phyloP scores from a whole-genome alignment of 495 filamentous ascomycete species.

The Aspergillus mulundensis region DNA sequence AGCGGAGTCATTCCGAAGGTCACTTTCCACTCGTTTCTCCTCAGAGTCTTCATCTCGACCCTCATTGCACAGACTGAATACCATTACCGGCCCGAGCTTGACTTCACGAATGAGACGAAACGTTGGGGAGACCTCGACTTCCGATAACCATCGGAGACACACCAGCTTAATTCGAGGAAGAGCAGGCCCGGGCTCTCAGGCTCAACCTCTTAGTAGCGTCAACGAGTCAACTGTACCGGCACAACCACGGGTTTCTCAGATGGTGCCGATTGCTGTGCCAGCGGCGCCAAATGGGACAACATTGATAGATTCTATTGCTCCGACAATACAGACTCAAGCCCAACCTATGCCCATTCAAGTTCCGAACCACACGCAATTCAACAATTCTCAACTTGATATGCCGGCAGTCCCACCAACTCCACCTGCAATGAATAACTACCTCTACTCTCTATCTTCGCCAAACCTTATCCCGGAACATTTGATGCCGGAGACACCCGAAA shows the following conservation, averaged over 20 bases:
- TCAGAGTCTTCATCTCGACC: slow-evolving; percentile 23
- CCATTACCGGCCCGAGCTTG: slow-evolving; percentile 22
- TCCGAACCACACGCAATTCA: not conserved
- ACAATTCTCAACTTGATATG: slow-evolving; percentile 14
- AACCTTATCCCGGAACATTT: slow-evolving; percentile 27
- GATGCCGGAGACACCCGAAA: slow-evolving; percentile 2
- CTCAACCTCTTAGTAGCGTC: not conserved
- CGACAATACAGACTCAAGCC: slow-evolving; percentile 11
- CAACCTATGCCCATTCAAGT: not conserved
- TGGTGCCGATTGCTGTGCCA: not conserved
- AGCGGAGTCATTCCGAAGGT: slow-evolving; percentile 17
- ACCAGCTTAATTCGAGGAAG: slow-evolving; percentile 12
- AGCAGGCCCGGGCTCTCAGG: slow-evolving; percentile 1
- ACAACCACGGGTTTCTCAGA: not conserved
- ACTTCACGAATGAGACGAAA: slow-evolving; percentile 21
- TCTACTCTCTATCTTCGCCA: slow-evolving; percentile 39
- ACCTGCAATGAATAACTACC: slow-evolving; percentile 26
- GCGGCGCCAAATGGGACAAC: slow-evolving; percentile 15
- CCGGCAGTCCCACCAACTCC: slow-evolving; percentile 15
- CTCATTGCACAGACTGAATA: slow-evolving; percentile 32
- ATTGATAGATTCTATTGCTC: slow-evolving; percentile 9
- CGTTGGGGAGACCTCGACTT: slow-evolving; percentile 16
- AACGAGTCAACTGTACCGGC: not conserved
- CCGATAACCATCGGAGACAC: slow-evolving; percentile 13
- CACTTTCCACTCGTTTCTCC: slow-evolving; percentile 23